Conservation (phyloP, 1,139 yeast species). For the Suhomyces ambrosiae region DNA sequence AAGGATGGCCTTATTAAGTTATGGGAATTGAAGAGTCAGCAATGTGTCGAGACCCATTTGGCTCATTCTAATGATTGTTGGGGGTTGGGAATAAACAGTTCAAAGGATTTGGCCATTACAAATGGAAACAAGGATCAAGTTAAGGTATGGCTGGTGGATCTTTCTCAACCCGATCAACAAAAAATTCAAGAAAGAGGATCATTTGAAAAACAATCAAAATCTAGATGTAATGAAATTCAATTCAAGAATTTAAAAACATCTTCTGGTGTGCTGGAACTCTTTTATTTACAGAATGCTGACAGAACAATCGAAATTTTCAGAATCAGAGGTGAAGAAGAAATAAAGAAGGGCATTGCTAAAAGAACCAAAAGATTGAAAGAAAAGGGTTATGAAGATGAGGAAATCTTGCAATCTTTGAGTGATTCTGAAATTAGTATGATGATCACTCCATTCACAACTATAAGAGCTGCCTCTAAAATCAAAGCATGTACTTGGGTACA, state of each 20-base stretch:
- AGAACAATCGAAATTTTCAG: conserved; percentile 82
- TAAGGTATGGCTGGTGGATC: conserved; percentile 76
- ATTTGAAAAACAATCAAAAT: conserved; percentile 76
- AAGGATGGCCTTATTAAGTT: conserved; percentile 90
- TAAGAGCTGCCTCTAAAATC: conserved; percentile 60
- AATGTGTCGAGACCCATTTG: conserved; percentile 90
- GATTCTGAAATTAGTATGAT: conserved; percentile 60
- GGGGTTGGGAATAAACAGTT: conserved; percentile 59
- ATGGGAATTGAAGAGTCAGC: conserved; percentile 90
- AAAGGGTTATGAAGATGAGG: conserved; percentile 64
- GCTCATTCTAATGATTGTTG: conserved; percentile 95
- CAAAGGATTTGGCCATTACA: conserved; percentile 56
- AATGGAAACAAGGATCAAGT: conserved; percentile 81
- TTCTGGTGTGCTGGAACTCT: conserved; percentile 39
- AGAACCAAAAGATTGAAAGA: conserved; percentile 79
- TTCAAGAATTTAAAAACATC: conserved; percentile 47
- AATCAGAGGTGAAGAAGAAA: conserved; percentile 75
- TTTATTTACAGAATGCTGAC: conserved; percentile 77
- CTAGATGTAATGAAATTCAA: conserved; percentile 65
- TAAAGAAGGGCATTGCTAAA: conserved; percentile 73
- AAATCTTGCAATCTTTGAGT: conserved; percentile 54
- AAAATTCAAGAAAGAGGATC: conserved; percentile 66
- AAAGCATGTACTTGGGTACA: conserved; percentile 59
- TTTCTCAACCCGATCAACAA: conserved; percentile 49
- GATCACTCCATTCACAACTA: conserved; percentile 62